Conservation (phyloP, 345 rosid species). For the Pistacia integerrima region DNA sequence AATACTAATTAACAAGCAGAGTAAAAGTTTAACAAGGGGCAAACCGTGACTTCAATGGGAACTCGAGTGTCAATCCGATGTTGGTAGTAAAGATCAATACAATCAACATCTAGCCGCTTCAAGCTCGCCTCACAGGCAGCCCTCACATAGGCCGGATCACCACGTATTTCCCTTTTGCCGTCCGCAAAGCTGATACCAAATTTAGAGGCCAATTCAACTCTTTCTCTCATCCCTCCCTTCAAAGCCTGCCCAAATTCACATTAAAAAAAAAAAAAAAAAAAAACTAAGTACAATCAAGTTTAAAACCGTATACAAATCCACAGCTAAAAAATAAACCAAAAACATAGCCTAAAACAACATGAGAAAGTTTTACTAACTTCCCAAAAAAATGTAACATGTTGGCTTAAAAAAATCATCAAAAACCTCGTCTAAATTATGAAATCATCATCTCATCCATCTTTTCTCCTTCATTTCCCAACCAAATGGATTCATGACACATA, state of each 20-base stretch:
- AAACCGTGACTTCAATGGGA: slow-evolving; percentile 28
- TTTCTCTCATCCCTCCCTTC: slow-evolving; percentile 19
- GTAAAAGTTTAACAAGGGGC: slow-evolving; percentile 8
- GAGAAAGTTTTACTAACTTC: no score
- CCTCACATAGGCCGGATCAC: slow-evolving; percentile 47
- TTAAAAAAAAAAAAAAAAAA: background rate
- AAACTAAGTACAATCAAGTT: background rate
- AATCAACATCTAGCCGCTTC: slow-evolving; percentile 23
- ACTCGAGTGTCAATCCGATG: slow-evolving; percentile 22
- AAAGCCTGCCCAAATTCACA: slow-evolving; percentile 14
- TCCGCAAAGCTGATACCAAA: background rate
- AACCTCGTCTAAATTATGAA: no score
- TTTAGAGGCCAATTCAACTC: slow-evolving; percentile 20
- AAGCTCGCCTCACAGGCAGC: slow-evolving; percentile 46
- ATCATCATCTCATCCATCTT: no score
- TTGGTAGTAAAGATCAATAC: slow-evolving; percentile 30
- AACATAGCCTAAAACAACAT: no score
- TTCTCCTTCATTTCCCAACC: no score
- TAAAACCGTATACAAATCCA: no score
- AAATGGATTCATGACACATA: no score
- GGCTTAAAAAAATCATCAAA: no score
- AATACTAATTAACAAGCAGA: background rate
- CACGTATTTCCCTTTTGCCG: slow-evolving; percentile 18
- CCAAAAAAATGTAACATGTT: no score
- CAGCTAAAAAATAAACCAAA: no score